Conservation (phyloP, 108 stramenopile species). For the Asterionellopsis glacialis region DNA sequence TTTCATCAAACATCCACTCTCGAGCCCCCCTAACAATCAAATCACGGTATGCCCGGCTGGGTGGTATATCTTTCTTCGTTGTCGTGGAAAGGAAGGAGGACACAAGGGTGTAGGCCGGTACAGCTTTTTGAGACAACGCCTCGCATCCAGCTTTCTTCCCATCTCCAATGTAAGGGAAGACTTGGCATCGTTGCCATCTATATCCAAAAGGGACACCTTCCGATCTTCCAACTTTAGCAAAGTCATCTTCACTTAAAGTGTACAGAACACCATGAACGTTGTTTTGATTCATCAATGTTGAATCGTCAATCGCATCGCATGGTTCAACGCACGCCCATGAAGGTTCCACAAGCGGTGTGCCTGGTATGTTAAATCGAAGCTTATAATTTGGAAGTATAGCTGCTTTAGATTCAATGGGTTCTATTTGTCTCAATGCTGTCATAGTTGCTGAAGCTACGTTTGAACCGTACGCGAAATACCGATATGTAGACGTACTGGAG, state of each 20-base stretch:
- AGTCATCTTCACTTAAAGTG: conserved; percentile 56
- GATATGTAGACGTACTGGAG: neutral
- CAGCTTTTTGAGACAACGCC: conserved; percentile 5
- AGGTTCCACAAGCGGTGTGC: conserved; percentile 40
- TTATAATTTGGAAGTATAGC: conserved; percentile 57
- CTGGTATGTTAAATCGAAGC: conserved; percentile 42
- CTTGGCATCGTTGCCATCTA: conserved; percentile 47
- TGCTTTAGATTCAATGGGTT: conserved; percentile 44
- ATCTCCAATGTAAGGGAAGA: conserved; percentile 56
- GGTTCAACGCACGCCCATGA: conserved; percentile 58
- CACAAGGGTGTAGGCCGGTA: conserved; percentile 53
- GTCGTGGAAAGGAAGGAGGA: conserved; percentile 6
- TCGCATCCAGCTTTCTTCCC: conserved; percentile 28
- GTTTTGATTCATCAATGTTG: neutral
- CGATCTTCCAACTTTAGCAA: conserved; percentile 50
- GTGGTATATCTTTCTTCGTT: conserved; percentile 29
- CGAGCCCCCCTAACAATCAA: conserved; percentile 57
- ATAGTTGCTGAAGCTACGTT: conserved; percentile 70
- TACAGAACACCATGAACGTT: conserved; percentile 73
- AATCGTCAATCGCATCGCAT: neutral
- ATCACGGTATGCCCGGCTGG: conserved; percentile 59
- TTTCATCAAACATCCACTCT: conserved; percentile 53
- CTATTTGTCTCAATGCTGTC: conserved; percentile 43
- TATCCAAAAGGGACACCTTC: conserved; percentile 79
- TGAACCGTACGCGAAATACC: conserved; percentile 73